Conservation (phyloP, 129 eudicot species). For the Helianthus tuberosus region DNA sequence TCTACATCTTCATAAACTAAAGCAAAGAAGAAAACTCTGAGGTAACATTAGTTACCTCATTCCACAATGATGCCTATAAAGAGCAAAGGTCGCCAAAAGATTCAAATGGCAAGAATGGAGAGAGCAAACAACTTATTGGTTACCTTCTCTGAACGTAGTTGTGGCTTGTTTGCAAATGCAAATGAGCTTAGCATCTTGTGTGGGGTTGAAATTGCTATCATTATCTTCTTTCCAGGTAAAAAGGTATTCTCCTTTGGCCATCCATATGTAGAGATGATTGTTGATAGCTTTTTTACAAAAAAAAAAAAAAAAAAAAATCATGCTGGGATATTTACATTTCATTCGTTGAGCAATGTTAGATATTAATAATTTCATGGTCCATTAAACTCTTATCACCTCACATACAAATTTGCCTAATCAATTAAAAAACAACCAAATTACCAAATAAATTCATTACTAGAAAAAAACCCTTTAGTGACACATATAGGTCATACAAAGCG, state of each 20-base stretch:
- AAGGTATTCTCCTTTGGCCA: constrained; percentile 69
- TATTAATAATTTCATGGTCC: background rate
- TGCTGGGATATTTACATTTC: constrained; percentile 37
- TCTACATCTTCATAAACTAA: background rate
- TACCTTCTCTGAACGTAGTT: constrained; percentile 62
- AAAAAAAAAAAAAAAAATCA: constrained; percentile 12
- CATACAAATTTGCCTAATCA: too few relatives aligned
- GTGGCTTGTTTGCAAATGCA: constrained; percentile 56
- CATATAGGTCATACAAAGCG: too few relatives aligned
- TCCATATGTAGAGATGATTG: constrained; percentile 47
- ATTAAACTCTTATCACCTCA: too few relatives aligned
- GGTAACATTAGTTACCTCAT: background rate
- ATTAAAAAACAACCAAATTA: too few relatives aligned
- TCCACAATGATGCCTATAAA: constrained; percentile 21
- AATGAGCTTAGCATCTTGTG: constrained; percentile 61
- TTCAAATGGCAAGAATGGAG: constrained; percentile 47
- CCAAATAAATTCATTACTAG: too few relatives aligned
- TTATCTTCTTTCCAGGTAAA: constrained; percentile 59
- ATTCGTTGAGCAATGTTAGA: constrained; percentile 24
- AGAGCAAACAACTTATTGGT: constrained; percentile 53
- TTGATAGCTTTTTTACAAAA: constrained; percentile 37
- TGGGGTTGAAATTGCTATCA: constrained; percentile 47
- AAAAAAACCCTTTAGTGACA: too few relatives aligned
- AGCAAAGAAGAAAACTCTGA: background rate
- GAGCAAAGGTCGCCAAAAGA: constrained; percentile 61